Conservation (phyloP, 1,284 basidiomycete species). For the Rhodotorula glutinis region DNA sequence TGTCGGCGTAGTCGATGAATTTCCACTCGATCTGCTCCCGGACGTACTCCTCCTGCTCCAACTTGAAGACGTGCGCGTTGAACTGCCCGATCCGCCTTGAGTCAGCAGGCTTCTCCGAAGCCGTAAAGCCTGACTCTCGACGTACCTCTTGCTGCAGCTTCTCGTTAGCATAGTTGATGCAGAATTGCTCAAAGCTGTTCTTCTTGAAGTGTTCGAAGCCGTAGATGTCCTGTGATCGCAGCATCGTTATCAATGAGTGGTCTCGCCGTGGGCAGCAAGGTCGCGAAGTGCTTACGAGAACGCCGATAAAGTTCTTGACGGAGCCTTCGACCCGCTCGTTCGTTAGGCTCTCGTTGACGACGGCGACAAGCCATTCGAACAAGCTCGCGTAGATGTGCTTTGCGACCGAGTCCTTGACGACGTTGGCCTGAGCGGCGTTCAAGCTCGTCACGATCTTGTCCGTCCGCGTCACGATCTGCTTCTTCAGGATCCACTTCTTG, state of each 20-base stretch:
- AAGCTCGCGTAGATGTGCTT: slow-evolving; percentile 99
- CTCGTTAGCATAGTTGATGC: slow-evolving; percentile 99
- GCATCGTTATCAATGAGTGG: background rate
- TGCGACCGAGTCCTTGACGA: slow-evolving; percentile 92
- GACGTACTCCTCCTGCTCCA: slow-evolving; percentile 98
- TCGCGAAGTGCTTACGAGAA: slow-evolving; percentile 57
- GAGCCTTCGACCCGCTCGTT: slow-evolving; percentile 81
- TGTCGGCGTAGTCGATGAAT: slow-evolving; percentile 97
- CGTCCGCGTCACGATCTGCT: slow-evolving; percentile 87
- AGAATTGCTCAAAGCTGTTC: slow-evolving; percentile 99
- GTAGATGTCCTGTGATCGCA: slow-evolving; percentile 53
- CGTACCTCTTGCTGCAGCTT: slow-evolving; percentile 89
- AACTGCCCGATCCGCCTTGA: slow-evolving; percentile 60
- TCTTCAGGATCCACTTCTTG: slow-evolving; percentile 98
- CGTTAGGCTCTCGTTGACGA: slow-evolving; percentile 92
- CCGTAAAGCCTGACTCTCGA: background rate
- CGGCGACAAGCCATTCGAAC: slow-evolving; percentile 97
- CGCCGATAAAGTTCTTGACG: slow-evolving; percentile 97
- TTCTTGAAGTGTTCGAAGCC: slow-evolving; percentile 97
- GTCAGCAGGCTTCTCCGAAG: background rate
- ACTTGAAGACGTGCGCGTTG: slow-evolving; percentile 94
- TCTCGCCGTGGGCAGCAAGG: background rate
- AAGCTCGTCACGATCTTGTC: slow-evolving; percentile 92
- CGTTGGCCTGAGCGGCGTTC: slow-evolving; percentile 84
- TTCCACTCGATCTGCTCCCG: slow-evolving; percentile 99